These are phyloP conservation scores for Mallotus repandus DNA, from an alignment of 441 rosid species.

Conservation along the genomic window DNA sequence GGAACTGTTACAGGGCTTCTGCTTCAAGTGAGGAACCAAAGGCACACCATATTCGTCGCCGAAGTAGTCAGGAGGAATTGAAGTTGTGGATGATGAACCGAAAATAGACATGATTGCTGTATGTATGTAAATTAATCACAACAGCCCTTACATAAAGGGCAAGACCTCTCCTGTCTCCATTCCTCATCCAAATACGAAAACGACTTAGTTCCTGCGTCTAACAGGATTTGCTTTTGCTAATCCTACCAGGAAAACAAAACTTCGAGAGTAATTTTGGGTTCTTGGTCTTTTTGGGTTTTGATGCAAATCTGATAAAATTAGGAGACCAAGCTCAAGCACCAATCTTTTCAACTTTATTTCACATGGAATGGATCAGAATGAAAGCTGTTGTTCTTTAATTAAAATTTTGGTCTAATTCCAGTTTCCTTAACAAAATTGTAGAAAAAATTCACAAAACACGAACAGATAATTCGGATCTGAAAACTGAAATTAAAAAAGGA, in stretches of 20 bases:
- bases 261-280: no score
- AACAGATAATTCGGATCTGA: neutral
- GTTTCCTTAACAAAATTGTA: neutral
- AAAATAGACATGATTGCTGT: neutral
- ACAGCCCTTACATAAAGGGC: no score
- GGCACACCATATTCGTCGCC: constrained; percentile 5
- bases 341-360: no score
- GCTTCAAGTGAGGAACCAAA: no score
- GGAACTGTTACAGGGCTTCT: no score
- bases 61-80: constrained; percentile 1
- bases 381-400: no score
- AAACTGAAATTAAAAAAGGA: neutral
- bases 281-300: no score
- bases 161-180: neutral
- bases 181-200: neutral
- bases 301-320: no score
- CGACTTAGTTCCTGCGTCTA: neutral
- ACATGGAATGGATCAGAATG: no score
- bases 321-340: no score
- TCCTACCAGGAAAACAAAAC: no score
- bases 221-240: neutral
- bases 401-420: no score
- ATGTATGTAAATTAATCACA: neutral
- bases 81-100: neutral
- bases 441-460: neutral